A percentile compares a stretch with the other conserved stretches of the same genome.
Conservation (phyloP, 139 green algal genomes). For the Marvania coccoides region DNA sequence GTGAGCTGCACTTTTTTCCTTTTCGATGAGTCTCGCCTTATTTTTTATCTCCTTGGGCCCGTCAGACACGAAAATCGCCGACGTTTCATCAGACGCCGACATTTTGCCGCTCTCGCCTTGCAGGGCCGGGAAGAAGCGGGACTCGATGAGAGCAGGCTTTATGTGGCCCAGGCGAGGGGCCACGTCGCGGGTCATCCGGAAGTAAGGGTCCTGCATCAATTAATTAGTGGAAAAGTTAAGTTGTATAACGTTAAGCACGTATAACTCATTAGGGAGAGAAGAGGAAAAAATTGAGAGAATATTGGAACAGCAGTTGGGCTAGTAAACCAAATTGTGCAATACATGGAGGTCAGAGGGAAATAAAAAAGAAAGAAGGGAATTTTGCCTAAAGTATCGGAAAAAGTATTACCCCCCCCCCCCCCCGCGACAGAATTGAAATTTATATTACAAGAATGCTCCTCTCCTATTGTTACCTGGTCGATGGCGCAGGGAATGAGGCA, state of each 20-base stretch:
- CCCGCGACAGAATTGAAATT: slow-evolving; percentile 51
- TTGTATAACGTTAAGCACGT: slow-evolving; percentile 18
- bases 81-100: slow-evolving; percentile 79
- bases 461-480: slow-evolving; percentile 88
- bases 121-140: slow-evolving; percentile 71
- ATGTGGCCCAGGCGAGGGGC: slow-evolving; percentile 75
- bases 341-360: slow-evolving; percentile 22
- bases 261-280: not conserved
- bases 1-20: too few species aligned
- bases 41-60: slow-evolving; percentile 78
- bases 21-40: too few species aligned
- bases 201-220: slow-evolving; percentile 91
- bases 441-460: too few species aligned
- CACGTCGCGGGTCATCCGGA: slow-evolving; percentile 90
- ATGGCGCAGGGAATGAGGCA: slow-evolving; percentile 99
- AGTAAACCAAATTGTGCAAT: not conserved
- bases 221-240: slow-evolving; percentile 26
- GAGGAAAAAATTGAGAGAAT: not conserved
- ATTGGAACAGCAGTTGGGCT: not conserved
- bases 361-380: too few species aligned
- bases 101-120: slow-evolving; percentile 98
- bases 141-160: slow-evolving; percentile 84
- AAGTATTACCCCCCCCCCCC: too few species aligned
- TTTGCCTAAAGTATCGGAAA: too few species aligned
- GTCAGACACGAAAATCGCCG: slow-evolving; percentile 89